Conservation (phyloP, 2,329 filamentous ascomycete genomes). For the Tolypocladium guangdongense region DNA sequence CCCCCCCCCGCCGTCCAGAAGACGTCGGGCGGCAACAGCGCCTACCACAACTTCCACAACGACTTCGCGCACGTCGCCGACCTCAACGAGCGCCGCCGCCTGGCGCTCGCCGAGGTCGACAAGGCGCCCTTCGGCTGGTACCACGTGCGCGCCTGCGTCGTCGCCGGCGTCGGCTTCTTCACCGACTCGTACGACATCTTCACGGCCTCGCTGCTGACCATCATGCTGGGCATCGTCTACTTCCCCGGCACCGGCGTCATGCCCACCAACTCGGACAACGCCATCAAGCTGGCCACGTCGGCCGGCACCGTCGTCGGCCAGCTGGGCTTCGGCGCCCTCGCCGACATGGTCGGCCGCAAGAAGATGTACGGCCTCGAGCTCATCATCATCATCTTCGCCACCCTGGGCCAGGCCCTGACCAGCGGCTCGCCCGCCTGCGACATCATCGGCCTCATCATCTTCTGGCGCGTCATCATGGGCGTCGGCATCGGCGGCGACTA, state of each 20-base stretch:
- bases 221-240: conserved; percentile 72
- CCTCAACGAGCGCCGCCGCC: conserved; percentile 66
- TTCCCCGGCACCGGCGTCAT: conserved; percentile 49
- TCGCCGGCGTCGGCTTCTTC: conserved; percentile 81
- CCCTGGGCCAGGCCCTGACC: conserved; percentile 59
- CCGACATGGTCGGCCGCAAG: conserved; percentile 69
- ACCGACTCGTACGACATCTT: conserved; percentile 82
- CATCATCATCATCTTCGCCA: conserved; percentile 71
- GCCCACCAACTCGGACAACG: conserved; percentile 58
- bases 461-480: conserved; percentile 69
- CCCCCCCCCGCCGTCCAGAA: conserved; percentile 18
- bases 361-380: conserved; percentile 63
- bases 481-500: conserved; percentile 48
- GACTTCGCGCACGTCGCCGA: conserved; percentile 56
- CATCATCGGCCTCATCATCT: conserved; percentile 58
- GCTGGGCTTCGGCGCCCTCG: conserved; percentile 66
- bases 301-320: conserved; percentile 78
- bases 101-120: conserved; percentile 73
- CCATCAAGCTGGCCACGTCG: conserved; percentile 77
- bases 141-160: conserved; percentile 64
- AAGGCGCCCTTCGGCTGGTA: conserved; percentile 78
- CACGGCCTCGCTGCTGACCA: conserved; percentile 59
- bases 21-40: conserved; percentile 55
- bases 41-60: conserved; percentile 70
- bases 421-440: conserved; percentile 52